Base-by-base conservation (phyloP, 2,329 filamentous ascomycete species). In the Verticillium klebahnii region DNA sequence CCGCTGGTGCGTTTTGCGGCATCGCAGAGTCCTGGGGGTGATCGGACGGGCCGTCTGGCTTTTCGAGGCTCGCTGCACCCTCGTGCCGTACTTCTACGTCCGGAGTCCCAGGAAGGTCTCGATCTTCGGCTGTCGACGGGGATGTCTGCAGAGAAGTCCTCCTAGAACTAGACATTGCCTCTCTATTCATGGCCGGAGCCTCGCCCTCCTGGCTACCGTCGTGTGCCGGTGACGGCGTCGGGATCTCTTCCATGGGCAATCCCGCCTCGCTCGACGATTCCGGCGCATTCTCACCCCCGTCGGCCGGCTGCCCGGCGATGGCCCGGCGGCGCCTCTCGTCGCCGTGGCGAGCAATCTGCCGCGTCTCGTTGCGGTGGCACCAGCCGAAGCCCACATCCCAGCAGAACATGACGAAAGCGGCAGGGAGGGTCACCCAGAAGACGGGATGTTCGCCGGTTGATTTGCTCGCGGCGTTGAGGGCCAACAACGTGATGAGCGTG, bases 391-490 rank as follows among this genome's bases (percentile, higher is more conserved):
- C 74, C 8, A 91, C 36, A 67, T 92, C 89, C 81, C 86, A 91
- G 67, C 80, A 83, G 56, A 91, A 83, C 83, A 90, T 88, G 56
- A 91, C 73, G 32, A 85, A 77, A 0, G 89, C 88, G 0, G 86
- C 89, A 1, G 89, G 89, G 2, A 90, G 69, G 0, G 89, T 91
- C 0, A 91, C 83, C 74, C 81, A 91, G 63, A 83, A 91, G 0
- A 91, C 87, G 0, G 83, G 87, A 56, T 80, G 76, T 50, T 85
- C 77, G 1, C 80, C 75, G 0, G 73, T 78, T 0, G 70, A 76
- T 15, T 81, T 73, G 29, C 80, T 84, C 0, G 82, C 78, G 1
- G 89, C 89, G 57, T 91, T 91, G 29, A 91, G 69, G 0, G 80
- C 85, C 1, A 92, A 75, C 0, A 92, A 76, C 0, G 87, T 86